Percentiles rank a stretch among this genome's conserved stretches.
phyloP scores from a whole-genome alignment of 257 asterid species.

The Penstemon davidsonii region DNA sequence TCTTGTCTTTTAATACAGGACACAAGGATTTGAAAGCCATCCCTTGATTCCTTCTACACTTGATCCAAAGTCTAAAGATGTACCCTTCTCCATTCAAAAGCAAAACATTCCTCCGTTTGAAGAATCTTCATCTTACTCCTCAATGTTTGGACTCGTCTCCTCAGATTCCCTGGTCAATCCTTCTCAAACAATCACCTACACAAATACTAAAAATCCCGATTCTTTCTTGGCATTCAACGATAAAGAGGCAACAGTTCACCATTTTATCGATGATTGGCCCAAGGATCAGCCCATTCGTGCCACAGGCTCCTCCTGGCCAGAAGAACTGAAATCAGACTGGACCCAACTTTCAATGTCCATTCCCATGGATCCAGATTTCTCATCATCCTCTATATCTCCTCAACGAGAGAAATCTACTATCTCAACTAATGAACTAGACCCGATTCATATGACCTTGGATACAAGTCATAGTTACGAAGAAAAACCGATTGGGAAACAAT shows the following conservation, averaged over 20 bases:
- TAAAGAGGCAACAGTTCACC: slow-evolving; percentile 52
- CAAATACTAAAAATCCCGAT: no score
- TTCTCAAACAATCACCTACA: slow-evolving; percentile 39
- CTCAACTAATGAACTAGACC: slow-evolving; percentile 58
- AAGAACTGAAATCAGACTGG: slow-evolving; percentile 71
- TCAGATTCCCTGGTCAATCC: slow-evolving; percentile 69
- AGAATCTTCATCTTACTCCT: slow-evolving; percentile 32
- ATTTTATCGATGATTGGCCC: slow-evolving; percentile 65
- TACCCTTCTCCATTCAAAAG: slow-evolving; percentile 45
- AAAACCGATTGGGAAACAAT: slow-evolving; percentile 40
- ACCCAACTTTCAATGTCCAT: slow-evolving; percentile 92
- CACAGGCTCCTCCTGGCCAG: background rate
- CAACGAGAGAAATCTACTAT: slow-evolving; percentile 38
- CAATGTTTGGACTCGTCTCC: slow-evolving; percentile 61
- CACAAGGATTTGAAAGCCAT: slow-evolving; percentile 52
- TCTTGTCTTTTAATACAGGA: slow-evolving; percentile 34
- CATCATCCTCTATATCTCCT: no score
- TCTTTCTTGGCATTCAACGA: slow-evolving; percentile 40
- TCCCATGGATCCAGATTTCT: slow-evolving; percentile 41
- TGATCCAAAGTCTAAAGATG: slow-evolving; percentile 41
- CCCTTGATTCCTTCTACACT: slow-evolving; percentile 37
- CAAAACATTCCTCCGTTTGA: slow-evolving; percentile 39
- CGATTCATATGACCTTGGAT: slow-evolving; percentile 62
- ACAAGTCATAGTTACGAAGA: background rate
- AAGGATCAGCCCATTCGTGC: slow-evolving; percentile 47